These are phyloP conservation scores for Hypoxylon sp. DNA, from an alignment of 2,329 filamentous ascomycete genomes.

Conservation along the genomic window DNA sequence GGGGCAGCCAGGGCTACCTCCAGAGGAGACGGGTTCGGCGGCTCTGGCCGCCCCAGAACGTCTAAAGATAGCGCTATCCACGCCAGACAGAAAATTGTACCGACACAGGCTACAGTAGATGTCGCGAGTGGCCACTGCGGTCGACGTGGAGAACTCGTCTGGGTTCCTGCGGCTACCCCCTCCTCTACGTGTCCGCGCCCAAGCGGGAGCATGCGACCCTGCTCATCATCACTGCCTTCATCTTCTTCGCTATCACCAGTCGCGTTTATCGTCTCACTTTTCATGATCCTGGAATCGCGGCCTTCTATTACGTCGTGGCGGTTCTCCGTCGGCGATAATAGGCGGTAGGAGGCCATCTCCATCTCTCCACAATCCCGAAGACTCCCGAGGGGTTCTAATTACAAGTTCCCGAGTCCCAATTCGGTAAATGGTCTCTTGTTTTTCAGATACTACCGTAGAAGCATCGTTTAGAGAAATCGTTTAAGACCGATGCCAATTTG, in stretches of 20 bases:
- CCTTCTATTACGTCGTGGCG: constrained; percentile 16
- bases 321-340: constrained; percentile 29
- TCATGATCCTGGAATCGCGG: constrained; percentile 2
- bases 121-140: constrained; percentile 29
- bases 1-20: constrained; percentile 23
- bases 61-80: constrained; percentile 32
- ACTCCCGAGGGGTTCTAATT: constrained; percentile 6
- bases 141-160: constrained; percentile 10
- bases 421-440: constrained; percentile 8
- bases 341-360: constrained; percentile 28
- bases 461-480: constrained; percentile 10
- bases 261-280: not conserved
- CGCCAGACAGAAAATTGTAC: constrained; percentile 22
- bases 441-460: constrained; percentile 6
- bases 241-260: constrained; percentile 13
- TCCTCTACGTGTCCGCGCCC: constrained; percentile 23
- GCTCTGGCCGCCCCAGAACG: constrained; percentile 1
- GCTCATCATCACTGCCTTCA: constrained; percentile 19
- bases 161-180: constrained; percentile 13
- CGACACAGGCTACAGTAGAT: constrained; percentile 31
- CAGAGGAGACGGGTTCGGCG: constrained; percentile 15
- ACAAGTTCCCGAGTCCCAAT: not conserved
- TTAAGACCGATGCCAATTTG: not conserved
- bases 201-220: constrained; percentile 23
- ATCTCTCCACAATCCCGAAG: constrained; percentile 25